Evolutionary conservation across 2,329 filamentous ascomycete species (phyloP).

Genomic region (Penicillium janthinellum): DNA sequence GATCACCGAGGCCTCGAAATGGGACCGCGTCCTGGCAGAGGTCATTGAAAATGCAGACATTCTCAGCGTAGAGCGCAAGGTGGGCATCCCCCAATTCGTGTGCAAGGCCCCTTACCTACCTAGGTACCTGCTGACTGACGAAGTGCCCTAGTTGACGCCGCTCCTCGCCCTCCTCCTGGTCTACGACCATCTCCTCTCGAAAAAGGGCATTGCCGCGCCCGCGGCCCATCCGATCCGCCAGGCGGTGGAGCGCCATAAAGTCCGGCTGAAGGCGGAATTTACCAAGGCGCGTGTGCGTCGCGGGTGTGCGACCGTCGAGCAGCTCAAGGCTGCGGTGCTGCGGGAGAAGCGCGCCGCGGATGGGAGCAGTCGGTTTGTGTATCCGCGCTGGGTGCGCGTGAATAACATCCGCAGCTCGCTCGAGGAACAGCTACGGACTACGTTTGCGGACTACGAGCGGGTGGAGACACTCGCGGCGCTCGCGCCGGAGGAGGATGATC

Average conservation of each 20-base stretch:
- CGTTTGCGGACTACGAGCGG: constrained; percentile 66
- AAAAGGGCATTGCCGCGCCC: constrained; percentile 79
- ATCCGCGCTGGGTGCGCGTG: constrained; percentile 90
- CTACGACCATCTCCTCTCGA: constrained; percentile 83
- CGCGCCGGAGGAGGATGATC: constrained; percentile 40
- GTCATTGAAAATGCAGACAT: constrained; percentile 82
- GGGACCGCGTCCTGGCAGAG: constrained; percentile 82
- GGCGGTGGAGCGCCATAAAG: constrained; percentile 78
- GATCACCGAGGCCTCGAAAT: constrained; percentile 84
- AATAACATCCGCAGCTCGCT: constrained; percentile 76
- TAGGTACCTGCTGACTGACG: constrained; percentile 41
- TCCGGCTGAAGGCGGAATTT: constrained; percentile 77
- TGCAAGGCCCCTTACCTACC: background rate
- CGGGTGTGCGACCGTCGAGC: constrained; percentile 68
- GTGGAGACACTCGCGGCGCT: constrained; percentile 62
- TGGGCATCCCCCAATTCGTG: constrained; percentile 41
- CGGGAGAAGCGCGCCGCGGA: constrained; percentile 49
- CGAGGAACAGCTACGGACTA: constrained; percentile 70
- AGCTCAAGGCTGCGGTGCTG: constrained; percentile 52
- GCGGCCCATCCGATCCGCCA: constrained; percentile 75
- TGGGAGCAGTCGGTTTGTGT: constrained; percentile 40
- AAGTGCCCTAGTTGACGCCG: constrained; percentile 68
- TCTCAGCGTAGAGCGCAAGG: constrained; percentile 80
- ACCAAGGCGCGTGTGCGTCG: constrained; percentile 75
- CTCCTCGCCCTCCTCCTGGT: constrained; percentile 76